These are phyloP conservation scores for Tulasnella sp. DNA, from an alignment of 768 basidiomycete species.

Conservation along the genomic window DNA sequence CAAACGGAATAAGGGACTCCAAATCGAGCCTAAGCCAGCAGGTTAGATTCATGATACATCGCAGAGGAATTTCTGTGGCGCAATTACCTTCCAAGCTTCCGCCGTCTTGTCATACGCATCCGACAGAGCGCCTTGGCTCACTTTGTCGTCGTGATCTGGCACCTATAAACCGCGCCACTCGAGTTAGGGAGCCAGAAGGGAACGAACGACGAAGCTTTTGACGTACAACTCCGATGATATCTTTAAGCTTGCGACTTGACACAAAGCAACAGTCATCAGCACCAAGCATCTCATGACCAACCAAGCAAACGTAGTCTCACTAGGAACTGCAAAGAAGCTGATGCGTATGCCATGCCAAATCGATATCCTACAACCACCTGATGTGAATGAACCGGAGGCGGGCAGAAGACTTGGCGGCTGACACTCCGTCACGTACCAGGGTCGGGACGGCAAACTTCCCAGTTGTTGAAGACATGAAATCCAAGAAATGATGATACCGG, in stretches of 20 bases:
- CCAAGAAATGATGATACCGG: slow-evolving; percentile 29
- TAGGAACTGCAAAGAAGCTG: slow-evolving; percentile 46
- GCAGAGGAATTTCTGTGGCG: neutral
- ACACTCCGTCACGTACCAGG: slow-evolving; percentile 14
- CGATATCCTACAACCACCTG: slow-evolving; percentile 25
- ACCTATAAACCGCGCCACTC: neutral
- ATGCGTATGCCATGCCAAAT: slow-evolving; percentile 31
- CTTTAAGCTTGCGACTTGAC: neutral
- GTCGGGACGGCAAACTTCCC: slow-evolving; percentile 29
- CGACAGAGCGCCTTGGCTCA: slow-evolving; percentile 46
- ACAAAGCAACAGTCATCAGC: slow-evolving; percentile 24
- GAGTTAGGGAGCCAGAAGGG: neutral
- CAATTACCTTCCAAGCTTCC: slow-evolving; percentile 44
- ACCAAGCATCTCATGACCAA: slow-evolving; percentile 9
- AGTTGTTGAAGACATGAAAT: slow-evolving; percentile 23
- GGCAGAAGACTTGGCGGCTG: neutral
- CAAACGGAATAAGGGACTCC: slow-evolving; percentile 54
- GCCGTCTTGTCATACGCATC: slow-evolving; percentile 52
- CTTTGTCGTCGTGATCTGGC: slow-evolving; percentile 46
- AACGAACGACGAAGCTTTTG: neutral
- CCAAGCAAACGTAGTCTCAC: slow-evolving; percentile 29
- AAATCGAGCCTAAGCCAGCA: slow-evolving; percentile 44
- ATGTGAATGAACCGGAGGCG: neutral
- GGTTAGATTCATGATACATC: neutral
- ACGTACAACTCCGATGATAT: neutral